Conservation (phyloP, 2,329 filamentous ascomycete genomes). For the Zopfia rhizophila region DNA sequence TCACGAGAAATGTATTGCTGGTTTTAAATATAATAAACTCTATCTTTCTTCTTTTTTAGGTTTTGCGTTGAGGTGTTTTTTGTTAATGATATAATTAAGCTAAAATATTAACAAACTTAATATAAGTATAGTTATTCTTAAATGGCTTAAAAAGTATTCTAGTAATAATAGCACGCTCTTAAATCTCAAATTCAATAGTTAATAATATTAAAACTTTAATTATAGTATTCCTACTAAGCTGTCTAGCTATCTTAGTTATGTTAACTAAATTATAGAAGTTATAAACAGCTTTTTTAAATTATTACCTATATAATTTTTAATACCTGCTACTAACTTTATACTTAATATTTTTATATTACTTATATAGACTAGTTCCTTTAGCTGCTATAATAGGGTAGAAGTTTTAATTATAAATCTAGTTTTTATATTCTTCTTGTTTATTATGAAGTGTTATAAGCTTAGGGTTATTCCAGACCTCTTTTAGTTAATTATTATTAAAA, state of each 20-base stretch:
- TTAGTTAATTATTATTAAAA: too few relatives aligned
- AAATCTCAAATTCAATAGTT: slow-evolving; percentile 24
- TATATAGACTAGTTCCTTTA: slow-evolving; percentile 15
- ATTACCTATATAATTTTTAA: slow-evolving; percentile 20
- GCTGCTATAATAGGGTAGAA: slow-evolving; percentile 2
- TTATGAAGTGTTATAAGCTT: slow-evolving; percentile 7
- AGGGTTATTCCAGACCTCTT: slow-evolving; percentile 14
- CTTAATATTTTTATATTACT: slow-evolving; percentile 25
- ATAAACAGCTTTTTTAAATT: slow-evolving; percentile 17
- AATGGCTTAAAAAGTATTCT: slow-evolving; percentile 31
- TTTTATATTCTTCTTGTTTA: slow-evolving; percentile 4
- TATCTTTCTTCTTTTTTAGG: slow-evolving; percentile 19
- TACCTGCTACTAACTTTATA: slow-evolving; percentile 24
- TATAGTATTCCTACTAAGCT: slow-evolving; percentile 24
- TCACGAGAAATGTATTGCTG: slow-evolving; percentile 9
- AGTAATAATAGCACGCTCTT: slow-evolving; percentile 25
- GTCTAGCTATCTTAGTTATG: slow-evolving; percentile 28
- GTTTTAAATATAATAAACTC: slow-evolving; percentile 11
- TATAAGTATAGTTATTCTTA: slow-evolving; percentile 19
- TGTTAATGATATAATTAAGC: slow-evolving; percentile 21
- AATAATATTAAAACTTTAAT: slow-evolving; percentile 25
- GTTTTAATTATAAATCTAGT: slow-evolving; percentile 1
- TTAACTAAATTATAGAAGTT: slow-evolving; percentile 28
- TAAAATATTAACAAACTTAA: slow-evolving; percentile 25
- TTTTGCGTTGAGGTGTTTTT: slow-evolving; percentile 24